Conservation (phyloP, 2,329 filamentous ascomycete species). For the Dactylellina sp. region DNA sequence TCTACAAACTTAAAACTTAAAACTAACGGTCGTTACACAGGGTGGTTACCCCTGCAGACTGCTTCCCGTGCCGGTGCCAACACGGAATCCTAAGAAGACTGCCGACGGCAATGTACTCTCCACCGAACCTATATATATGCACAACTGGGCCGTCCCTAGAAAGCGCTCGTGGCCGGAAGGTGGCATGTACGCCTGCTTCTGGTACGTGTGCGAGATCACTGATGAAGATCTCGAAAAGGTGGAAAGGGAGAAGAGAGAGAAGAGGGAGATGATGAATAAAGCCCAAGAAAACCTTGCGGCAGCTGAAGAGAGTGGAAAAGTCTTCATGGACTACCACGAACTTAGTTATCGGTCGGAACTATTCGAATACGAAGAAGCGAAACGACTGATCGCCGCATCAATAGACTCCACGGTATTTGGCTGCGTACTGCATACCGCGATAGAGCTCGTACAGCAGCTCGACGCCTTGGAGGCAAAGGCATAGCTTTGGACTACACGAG, state of each 20-base stretch:
- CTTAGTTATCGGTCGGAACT: constrained; percentile 39
- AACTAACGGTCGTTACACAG: constrained; percentile 19
- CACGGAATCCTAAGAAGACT: constrained; percentile 38
- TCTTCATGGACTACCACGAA: constrained; percentile 53
- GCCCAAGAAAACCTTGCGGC: constrained; percentile 21
- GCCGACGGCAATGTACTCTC: constrained; percentile 19
- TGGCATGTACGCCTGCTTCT: constrained; percentile 53
- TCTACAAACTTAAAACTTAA: background rate
- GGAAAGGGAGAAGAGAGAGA: constrained; percentile 26
- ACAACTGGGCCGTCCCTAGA: constrained; percentile 44
- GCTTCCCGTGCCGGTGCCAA: constrained; percentile 50
- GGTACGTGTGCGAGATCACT: constrained; percentile 46
- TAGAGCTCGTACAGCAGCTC: constrained; percentile 37
- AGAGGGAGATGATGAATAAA: constrained; percentile 25
- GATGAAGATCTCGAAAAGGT: constrained; percentile 50
- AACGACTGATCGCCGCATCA: constrained; percentile 32
- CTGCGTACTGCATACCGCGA: constrained; percentile 38
- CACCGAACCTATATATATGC: constrained; percentile 54
- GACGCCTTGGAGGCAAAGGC: constrained; percentile 29
- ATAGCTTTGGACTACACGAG: no score
- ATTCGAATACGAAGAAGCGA: constrained; percentile 50
- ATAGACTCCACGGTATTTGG: constrained; percentile 50
- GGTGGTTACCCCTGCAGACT: constrained; percentile 50
- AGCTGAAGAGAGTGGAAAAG: constrained; percentile 17
- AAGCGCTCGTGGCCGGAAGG: constrained; percentile 36